Conservation (phyloP, 441 rosid genomes). For the Syzygium malaccense region DNA sequence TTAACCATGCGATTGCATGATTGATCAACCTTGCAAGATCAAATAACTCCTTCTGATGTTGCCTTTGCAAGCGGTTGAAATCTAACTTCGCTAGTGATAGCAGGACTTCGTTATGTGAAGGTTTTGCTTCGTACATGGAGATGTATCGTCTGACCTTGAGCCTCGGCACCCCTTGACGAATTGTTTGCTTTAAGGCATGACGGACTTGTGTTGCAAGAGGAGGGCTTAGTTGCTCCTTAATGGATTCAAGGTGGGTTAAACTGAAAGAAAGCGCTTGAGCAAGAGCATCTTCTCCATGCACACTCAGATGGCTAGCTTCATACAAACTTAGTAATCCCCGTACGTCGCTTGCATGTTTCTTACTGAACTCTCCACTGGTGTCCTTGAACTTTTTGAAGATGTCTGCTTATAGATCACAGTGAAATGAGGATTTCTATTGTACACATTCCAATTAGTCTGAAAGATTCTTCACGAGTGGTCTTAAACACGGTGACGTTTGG, state of each 20-base stretch:
- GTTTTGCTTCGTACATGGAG: background rate
- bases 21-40: background rate
- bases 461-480: background rate
- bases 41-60: background rate
- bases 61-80: background rate
- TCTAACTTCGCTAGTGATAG: background rate
- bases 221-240: background rate
- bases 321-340: constrained; percentile 3
- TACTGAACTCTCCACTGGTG: background rate
- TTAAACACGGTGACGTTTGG: background rate
- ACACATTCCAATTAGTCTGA: background rate
- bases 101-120: background rate
- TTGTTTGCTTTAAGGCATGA: background rate
- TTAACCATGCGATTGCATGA: background rate
- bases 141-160: background rate
- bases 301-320: constrained; percentile 3
- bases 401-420: background rate
- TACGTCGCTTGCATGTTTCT: background rate
- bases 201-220: background rate
- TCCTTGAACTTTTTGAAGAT: constrained; percentile 2
- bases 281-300: constrained; percentile 2
- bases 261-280: background rate
- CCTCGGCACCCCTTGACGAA: background rate
- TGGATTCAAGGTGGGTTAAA: background rate
- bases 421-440: background rate